Conservation (phyloP, 345 rosid species). For the Trapa bicornis region DNA sequence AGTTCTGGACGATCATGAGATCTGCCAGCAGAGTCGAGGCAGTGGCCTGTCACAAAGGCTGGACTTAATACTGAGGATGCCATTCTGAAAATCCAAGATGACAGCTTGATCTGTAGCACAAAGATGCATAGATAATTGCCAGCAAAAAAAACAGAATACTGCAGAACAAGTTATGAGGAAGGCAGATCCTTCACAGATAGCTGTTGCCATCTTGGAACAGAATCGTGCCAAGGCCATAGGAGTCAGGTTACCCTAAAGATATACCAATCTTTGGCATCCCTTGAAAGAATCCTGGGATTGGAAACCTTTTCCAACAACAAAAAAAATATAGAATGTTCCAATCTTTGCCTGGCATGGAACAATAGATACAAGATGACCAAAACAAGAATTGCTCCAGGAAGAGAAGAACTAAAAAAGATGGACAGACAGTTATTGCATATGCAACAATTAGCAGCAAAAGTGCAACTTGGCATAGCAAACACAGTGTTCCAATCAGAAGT, state of each 20-base stretch:
- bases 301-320: background rate
- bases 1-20: slow-evolving; percentile 22
- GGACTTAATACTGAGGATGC: slow-evolving; percentile 45
- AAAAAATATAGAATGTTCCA: too few species aligned
- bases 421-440: background rate
- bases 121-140: too few species aligned
- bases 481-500: background rate
- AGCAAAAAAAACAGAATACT: too few species aligned
- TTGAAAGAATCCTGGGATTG: background rate
- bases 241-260: background rate
- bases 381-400: background rate
- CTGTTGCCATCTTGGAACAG: background rate
- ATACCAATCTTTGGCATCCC: background rate
- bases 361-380: background rate
- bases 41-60: slow-evolving; percentile 27
- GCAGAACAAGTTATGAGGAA: background rate
- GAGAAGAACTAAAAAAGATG: background rate
- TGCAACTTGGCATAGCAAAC: background rate
- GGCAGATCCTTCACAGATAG: background rate
- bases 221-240: too few species aligned
- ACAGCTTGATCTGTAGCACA: too few species aligned
- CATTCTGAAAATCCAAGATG: slow-evolving; percentile 38
- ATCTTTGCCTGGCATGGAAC: background rate
- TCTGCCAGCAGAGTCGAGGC: slow-evolving; percentile 20
- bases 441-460: background rate